Evolutionary conservation across 441 rosid genomes (phyloP).

Genomic region (Theobroma grandiflorum): DNA sequence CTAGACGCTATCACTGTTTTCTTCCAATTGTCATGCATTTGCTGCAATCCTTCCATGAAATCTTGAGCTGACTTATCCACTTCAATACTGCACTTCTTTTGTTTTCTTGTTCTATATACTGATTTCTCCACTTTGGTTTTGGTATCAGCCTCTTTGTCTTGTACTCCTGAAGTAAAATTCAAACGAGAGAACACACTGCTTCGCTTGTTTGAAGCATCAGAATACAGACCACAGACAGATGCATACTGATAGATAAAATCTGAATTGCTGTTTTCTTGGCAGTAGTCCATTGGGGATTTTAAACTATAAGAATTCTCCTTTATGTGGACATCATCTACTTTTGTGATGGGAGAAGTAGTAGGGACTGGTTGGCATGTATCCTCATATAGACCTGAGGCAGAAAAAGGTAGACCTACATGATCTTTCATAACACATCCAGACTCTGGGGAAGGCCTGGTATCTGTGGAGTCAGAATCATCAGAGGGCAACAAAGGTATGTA

Average conservation of each 20-base stretch:
- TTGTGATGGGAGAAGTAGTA: constrained; percentile 8
- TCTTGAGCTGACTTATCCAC: constrained; percentile 19
- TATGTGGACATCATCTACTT: background rate
- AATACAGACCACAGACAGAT: constrained; percentile 25
- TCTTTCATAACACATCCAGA: background rate
- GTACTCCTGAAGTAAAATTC: constrained; percentile 25
- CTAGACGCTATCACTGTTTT: background rate
- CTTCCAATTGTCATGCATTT: constrained; percentile 25
- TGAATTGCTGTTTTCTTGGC: background rate
- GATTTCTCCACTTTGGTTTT: constrained; percentile 18
- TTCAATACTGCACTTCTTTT: background rate
- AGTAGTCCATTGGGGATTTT: background rate
- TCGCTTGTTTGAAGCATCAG: constrained; percentile 19
- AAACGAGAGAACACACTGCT: constrained; percentile 38
- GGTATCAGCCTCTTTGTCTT: constrained; percentile 10
- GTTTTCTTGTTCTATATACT: constrained; percentile 1
- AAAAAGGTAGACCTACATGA: background rate
- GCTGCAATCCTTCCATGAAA: constrained; percentile 34
- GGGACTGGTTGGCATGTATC: background rate
- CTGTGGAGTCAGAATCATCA: constrained; percentile 9
- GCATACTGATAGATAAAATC: background rate
- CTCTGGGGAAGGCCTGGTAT: background rate
- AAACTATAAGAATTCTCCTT: constrained; percentile 13
- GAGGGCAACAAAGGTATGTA: constrained; percentile 33
- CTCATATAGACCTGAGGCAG: constrained; percentile 12